Evolutionary conservation across 2,329 filamentous ascomycete genomes (phyloP).

Genomic region (Knufia fluminis): DNA sequence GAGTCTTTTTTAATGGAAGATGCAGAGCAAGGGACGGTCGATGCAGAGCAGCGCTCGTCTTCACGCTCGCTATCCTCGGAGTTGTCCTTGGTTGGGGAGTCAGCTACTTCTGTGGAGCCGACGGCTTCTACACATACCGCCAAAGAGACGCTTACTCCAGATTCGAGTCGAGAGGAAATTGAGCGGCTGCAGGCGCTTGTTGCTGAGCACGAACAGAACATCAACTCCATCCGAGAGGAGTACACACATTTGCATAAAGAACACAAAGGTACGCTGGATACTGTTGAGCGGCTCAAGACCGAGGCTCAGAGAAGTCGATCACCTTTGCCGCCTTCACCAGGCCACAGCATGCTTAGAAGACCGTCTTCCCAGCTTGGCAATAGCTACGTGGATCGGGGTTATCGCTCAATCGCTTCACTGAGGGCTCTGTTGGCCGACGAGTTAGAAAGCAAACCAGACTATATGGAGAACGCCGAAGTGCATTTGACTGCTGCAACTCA

Average conservation of each 20-base stretch:
- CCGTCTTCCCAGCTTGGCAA: constrained; percentile 88
- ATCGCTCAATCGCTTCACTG: constrained; percentile 80
- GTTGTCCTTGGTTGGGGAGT: constrained; percentile 77
- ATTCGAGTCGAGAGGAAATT: constrained; percentile 54
- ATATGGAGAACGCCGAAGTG: constrained; percentile 84
- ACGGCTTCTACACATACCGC: constrained; percentile 48
- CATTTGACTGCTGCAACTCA: constrained; percentile 89
- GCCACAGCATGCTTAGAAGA: constrained; percentile 68
- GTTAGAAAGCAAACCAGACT: constrained; percentile 71
- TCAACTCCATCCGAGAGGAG: constrained; percentile 62
- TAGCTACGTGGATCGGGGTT: constrained; percentile 70
- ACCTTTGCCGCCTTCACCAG: constrained; percentile 45
- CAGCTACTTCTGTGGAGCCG: constrained; percentile 55
- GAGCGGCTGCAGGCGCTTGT: constrained; percentile 62
- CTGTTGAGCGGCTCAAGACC: constrained; percentile 84
- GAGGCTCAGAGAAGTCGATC: constrained; percentile 72
- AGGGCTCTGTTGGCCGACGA: constrained; percentile 81
- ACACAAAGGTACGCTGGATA: constrained; percentile 71
- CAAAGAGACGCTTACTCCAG: constrained; percentile 22
- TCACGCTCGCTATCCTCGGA: constrained; percentile 91
- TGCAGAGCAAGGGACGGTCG: constrained; percentile 59
- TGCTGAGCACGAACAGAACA: constrained; percentile 65
- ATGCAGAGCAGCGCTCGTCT: constrained; percentile 59
- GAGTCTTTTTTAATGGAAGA: constrained; percentile 77
- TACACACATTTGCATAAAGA: constrained; percentile 76